phyloP scores from a whole-genome alignment of 139 green algal genomes.

The Picochlorum sp. region DNA sequence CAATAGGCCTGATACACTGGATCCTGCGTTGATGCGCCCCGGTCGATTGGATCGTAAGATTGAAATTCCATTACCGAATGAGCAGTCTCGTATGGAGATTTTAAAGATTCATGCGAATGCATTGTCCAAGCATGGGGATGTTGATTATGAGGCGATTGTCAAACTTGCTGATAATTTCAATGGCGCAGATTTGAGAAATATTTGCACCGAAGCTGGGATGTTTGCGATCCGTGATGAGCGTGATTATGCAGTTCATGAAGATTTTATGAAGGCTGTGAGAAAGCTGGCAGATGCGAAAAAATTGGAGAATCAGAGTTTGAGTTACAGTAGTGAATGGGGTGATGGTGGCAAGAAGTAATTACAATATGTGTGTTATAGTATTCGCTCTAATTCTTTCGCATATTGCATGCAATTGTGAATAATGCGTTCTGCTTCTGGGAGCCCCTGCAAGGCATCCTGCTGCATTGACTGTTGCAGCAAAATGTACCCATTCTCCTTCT shows the following conservation, averaged over 20 bases:
- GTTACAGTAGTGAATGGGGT: constrained; percentile 70
- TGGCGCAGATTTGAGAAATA: constrained; percentile 95
- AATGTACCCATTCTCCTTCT: background rate
- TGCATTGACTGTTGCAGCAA: background rate
- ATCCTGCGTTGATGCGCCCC: constrained; percentile 92
- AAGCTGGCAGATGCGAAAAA: constrained; percentile 99
- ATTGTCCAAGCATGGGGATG: constrained; percentile 96
- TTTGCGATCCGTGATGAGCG: constrained; percentile 93
- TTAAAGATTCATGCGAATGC: constrained; percentile 94
- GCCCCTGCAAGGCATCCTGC: background rate
- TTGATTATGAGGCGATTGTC: constrained; percentile 97
- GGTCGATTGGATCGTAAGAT: constrained; percentile 96
- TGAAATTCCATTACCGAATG: constrained; percentile 99
- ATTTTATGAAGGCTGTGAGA: constrained; percentile 99
- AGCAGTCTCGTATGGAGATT: constrained; percentile 93
- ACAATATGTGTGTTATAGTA: constrained; percentile 55
- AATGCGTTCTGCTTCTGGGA: constrained; percentile 21
- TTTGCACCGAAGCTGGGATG: constrained; percentile 98
- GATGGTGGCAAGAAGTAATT: constrained; percentile 31
- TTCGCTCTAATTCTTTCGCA: constrained; percentile 90
- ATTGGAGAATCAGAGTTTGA: constrained; percentile 73
- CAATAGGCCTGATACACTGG: constrained; percentile 92
- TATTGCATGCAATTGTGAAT: constrained; percentile 87
- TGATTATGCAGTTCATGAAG: constrained; percentile 89
- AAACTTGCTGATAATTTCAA: constrained; percentile 98